Conservation (phyloP, 1,139 yeast genomes). For the Yamadazyma triangularis region DNA sequence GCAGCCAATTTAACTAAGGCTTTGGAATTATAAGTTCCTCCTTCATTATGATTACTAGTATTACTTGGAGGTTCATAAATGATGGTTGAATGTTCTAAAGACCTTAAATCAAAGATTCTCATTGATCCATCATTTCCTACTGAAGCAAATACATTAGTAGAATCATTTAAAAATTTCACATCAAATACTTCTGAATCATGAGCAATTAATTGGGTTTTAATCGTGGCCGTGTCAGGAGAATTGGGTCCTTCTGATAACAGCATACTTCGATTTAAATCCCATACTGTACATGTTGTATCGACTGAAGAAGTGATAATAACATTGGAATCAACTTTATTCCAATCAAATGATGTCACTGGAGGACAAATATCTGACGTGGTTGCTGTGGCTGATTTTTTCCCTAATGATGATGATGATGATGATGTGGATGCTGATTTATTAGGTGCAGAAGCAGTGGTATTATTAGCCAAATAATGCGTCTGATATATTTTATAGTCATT, state of each 20-base stretch:
- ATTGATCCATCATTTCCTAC: slow-evolving; percentile 97
- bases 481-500: slow-evolving; percentile 31
- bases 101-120: slow-evolving; percentile 83
- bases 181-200: slow-evolving; percentile 96
- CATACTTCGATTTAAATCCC: slow-evolving; percentile 63
- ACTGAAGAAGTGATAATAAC: slow-evolving; percentile 80
- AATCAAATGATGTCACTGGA: slow-evolving; percentile 89
- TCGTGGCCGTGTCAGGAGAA: slow-evolving; percentile 52
- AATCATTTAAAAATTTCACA: slow-evolving; percentile 74
- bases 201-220: slow-evolving; percentile 91
- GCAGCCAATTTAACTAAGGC: slow-evolving; percentile 76
- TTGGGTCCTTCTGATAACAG: slow-evolving; percentile 5
- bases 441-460: slow-evolving; percentile 19
- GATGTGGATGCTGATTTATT: not conserved
- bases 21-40: slow-evolving; percentile 28
- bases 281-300: slow-evolving; percentile 94
- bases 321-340: slow-evolving; percentile 74
- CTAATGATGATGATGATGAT: not conserved
- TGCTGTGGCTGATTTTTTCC: not conserved
- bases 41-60: slow-evolving; percentile 23
- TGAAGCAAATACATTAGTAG: slow-evolving; percentile 79
- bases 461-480: slow-evolving; percentile 41
- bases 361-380: slow-evolving; percentile 46
- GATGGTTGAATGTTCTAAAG: slow-evolving; percentile 90
- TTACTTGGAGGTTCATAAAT: slow-evolving; percentile 59